Evolutionary conservation across 106 monocot genomes (phyloP), one percentile per base, ranked within the genome.

Genomic region (Narthecium ossifragum): DNA sequence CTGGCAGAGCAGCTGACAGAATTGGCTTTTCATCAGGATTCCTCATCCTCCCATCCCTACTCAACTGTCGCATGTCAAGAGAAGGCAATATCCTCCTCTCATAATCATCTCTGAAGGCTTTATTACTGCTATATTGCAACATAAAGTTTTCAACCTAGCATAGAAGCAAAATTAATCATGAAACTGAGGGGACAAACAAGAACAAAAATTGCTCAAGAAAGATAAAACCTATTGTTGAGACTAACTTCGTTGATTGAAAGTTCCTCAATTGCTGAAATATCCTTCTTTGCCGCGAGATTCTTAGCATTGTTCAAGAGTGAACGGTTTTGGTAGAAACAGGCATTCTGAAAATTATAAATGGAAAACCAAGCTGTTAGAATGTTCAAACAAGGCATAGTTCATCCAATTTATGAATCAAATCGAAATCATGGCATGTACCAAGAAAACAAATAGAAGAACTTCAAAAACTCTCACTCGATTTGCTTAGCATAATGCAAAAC

Each of bases 1-100:
- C 13, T 41, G 65, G 54, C 22, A 46, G 39, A 20, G 73, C 38
- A 54, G 73, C 76, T 14, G 50, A 52, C 21, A 74, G 12, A 25
- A 86, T 83, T 37, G 84, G 81, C 54, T 90, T 90, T 61, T 98
- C 96, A 38, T 84, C 73, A 65, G 85, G 85, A 53, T 93, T 93
- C 38, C 88, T 81, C 60, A 85, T 82, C 34, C 88, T 73, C 2
- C 81, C 88, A 67, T 93, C 93, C 45, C 75, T 66, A 50, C 70
- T 77, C 31, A 93, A 58, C 20, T 71, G 78, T 38, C 93, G 63
- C 12, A n/a, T 64, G 47, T 93, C 73, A 8, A 93, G 85, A 8
- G 93, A 93, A 15, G 64, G 20, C 54, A 93, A 78, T 55, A 93
- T 82, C 29, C 85, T 81, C 63, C 56, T 78, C 63, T 85, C 81